Evolutionary conservation across 2,329 filamentous ascomycete genomes (phyloP), one percentile per base, ranked within the genome.

Genomic region (Tolypocladium tropicale): DNA sequence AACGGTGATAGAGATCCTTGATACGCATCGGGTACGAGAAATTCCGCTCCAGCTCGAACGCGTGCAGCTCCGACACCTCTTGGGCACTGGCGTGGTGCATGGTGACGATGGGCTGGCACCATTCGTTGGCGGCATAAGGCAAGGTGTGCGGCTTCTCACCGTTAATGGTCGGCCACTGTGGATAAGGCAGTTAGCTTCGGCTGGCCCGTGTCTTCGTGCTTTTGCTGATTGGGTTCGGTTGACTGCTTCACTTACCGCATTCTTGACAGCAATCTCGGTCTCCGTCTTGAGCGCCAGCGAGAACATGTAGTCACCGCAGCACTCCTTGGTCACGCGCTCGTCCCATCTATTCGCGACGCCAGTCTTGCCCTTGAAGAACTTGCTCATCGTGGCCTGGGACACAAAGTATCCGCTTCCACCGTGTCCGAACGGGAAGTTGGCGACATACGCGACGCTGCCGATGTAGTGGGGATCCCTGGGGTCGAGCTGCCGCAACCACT

Each of bases 341-440:
- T 82, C 79, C 61, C 73, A 82, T 53, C 70, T 67, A 48, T 76
- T 76, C 5, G 71, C 78, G 10, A 82, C 65, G 5, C 72, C 72
- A 2, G 69, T 67, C 34, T 72, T 69, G 4, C 68, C 72, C 1
- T 72, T 69, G 37, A 81, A 74, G 25, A 71, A 64, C 34, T 68
- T 68, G 52, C 74, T 65, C 74, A 85, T 78, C 3, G 80, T 75
- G 1, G 74, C 76, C 36, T 76, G 69, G 30, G 78, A 82, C 33
- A 83, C 60, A 30, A 79, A 60, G 56, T 81, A 81, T 2, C 81
- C 81, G 51, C 76, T 80, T 2, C 81, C 81, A 4, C 81, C 81
- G 60, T 84, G 81, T 1, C 70, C 80, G 58, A 84, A 84, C 7
- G 67, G 61, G 48, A 76, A 70, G 28, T 65, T 65, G 21, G 67